Percentiles rank a stretch among this genome's conserved stretches.
Conservation (phyloP, 2,329 filamentous ascomycete species). For the Ceratocystis albifundus region DNA sequence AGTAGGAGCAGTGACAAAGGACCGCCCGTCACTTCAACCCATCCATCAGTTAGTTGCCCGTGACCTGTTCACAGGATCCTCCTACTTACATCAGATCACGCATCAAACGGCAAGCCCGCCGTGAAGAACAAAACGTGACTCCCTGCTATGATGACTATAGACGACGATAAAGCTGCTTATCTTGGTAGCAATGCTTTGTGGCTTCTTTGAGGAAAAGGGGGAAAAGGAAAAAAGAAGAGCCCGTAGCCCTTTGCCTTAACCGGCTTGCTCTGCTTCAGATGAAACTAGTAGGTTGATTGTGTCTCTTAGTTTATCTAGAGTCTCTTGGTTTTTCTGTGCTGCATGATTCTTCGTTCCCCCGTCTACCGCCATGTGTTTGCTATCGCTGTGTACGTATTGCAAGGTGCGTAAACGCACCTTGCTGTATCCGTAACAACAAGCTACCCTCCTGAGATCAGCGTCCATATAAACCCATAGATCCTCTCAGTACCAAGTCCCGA, state of each 20-base stretch:
- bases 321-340: not conserved
- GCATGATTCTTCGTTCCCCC: not conserved
- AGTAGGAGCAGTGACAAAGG: not conserved
- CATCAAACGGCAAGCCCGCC: too few relatives aligned
- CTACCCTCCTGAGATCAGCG: not conserved
- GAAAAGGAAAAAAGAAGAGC: too few relatives aligned
- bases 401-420: not conserved
- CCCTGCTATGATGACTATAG: too few relatives aligned
- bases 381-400: not conserved
- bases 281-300: not conserved
- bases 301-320: not conserved
- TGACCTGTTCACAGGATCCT: not conserved
- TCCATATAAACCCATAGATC: not conserved
- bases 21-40: too few relatives aligned
- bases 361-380: not conserved
- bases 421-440: not conserved
- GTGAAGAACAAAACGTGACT: too few relatives aligned
- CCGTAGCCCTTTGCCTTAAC: not conserved
- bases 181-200: too few relatives aligned
- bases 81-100: too few relatives aligned
- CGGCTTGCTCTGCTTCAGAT: not conserved
- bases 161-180: too few relatives aligned
- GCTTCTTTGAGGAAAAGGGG: too few relatives aligned
- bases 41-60: not conserved
- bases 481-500: not conserved